These are phyloP conservation scores for Fragaria iinumae DNA, from an alignment of 306 rosid genomes.

Conservation along the genomic window DNA sequence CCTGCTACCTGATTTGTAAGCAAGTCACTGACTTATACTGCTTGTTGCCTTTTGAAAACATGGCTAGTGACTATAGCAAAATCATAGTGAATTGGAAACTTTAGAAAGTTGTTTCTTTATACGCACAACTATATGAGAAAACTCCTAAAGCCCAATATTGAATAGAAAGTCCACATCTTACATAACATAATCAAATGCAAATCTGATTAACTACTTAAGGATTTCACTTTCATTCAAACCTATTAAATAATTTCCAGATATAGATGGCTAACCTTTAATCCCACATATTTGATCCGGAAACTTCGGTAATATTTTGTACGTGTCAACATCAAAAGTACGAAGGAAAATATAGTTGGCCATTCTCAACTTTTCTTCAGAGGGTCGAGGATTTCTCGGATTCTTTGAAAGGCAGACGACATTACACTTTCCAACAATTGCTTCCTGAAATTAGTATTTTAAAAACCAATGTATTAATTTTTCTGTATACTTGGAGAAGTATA, in stretches of 20 bases:
- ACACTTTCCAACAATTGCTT: constrained; percentile 53
- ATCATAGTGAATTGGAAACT: neutral
- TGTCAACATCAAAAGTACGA: constrained; percentile 44
- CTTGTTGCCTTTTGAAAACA: neutral
- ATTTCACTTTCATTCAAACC: neutral
- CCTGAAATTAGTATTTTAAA: constrained; percentile 40
- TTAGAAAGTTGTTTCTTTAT: neutral
- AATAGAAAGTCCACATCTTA: neutral
- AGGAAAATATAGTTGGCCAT: constrained; percentile 48
- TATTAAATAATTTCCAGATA: neutral
- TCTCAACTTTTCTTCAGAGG: constrained; percentile 42
- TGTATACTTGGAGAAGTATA: neutral
- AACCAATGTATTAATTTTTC: neutral
- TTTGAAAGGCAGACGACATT: constrained; percentile 54
- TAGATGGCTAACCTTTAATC: constrained; percentile 42
- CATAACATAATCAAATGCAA: neutral
- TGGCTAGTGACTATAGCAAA: neutral
- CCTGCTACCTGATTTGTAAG: neutral
- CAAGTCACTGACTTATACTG: constrained; percentile 2
- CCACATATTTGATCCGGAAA: constrained; percentile 46
- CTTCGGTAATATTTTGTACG: constrained; percentile 22
- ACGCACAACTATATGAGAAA: neutral
- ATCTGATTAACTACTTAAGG: neutral
- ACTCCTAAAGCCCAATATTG: neutral
- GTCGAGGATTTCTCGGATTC: constrained; percentile 55